Evolutionary conservation across 768 basidiomycete genomes (phyloP).

Genomic region (Chalciporus piperatus): DNA sequence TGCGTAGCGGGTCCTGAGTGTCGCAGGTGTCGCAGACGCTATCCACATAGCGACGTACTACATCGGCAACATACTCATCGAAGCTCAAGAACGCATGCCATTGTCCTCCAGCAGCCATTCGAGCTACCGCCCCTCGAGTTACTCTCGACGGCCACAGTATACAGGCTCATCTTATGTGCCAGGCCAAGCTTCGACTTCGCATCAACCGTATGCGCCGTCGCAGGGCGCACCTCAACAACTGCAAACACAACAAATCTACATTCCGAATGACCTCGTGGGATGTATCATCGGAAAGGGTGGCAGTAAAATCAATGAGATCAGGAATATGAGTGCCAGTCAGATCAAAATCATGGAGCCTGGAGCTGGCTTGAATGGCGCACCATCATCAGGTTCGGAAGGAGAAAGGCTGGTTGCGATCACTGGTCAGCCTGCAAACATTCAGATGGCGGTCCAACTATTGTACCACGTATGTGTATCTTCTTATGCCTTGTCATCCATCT

Average conservation of each 20-base stretch:
- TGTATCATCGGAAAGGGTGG: constrained; percentile 98
- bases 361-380: constrained; percentile 69
- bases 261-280: constrained; percentile 95
- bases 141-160: constrained; percentile 46
- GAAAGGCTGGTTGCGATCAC: constrained; percentile 96
- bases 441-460: constrained; percentile 91
- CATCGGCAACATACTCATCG: constrained; percentile 95
- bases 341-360: constrained; percentile 99
- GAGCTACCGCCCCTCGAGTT: constrained; percentile 63
- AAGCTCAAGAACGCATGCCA: constrained; percentile 84
- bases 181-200: constrained; percentile 49
- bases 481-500: constrained; percentile 1
- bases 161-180: constrained; percentile 68
- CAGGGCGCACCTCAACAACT: constrained; percentile 69
- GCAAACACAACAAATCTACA: constrained; percentile 97
- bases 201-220: constrained; percentile 45
- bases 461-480: constrained; percentile 61
- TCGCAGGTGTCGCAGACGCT: constrained; percentile 97
- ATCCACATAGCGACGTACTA: constrained; percentile 99
- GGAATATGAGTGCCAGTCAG: constrained; percentile 91
- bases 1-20: constrained; percentile 88
- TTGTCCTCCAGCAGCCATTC: constrained; percentile 46
- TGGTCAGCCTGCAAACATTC: constrained; percentile 91
- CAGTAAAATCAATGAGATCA: constrained; percentile 97
- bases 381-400: constrained; percentile 73